A percentile compares a stretch with the other conserved stretches of the same genome.
Conservation (phyloP, 1,139 yeast genomes). For the Diutina siamensis region DNA sequence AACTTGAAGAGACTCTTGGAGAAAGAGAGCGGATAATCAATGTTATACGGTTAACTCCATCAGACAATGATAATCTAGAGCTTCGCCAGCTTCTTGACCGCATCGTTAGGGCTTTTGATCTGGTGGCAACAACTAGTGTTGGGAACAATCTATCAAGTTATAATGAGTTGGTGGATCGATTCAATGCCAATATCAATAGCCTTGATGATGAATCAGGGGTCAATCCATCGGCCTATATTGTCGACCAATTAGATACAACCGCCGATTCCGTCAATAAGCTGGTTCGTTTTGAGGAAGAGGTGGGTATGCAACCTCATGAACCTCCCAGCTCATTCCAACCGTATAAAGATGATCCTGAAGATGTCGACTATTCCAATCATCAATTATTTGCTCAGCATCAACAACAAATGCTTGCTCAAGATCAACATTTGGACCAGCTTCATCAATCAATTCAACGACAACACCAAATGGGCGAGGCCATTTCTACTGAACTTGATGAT, state of each 20-base stretch:
- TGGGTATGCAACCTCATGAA: slow-evolving; percentile 10
- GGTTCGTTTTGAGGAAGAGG: slow-evolving; percentile 42
- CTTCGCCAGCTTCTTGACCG: slow-evolving; percentile 5
- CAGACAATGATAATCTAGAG: slow-evolving; percentile 1
- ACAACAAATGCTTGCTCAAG: slow-evolving; percentile 53
- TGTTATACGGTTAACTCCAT: not conserved
- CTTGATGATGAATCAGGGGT: not conserved
- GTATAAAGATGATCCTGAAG: slow-evolving; percentile 27
- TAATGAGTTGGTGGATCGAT: slow-evolving; percentile 11
- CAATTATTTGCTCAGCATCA: slow-evolving; percentile 59
- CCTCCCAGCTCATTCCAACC: slow-evolving; percentile 26
- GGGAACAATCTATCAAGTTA: not conserved
- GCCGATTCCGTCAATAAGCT: slow-evolving; percentile 20
- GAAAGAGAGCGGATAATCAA: slow-evolving; percentile 7
- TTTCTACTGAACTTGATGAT: slow-evolving; percentile 55
- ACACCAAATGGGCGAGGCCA: slow-evolving; percentile 50
- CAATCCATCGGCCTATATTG: not conserved
- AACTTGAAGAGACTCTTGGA: slow-evolving; percentile 24
- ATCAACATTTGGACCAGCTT: slow-evolving; percentile 43
- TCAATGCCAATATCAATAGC: slow-evolving; percentile 8
- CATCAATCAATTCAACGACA: slow-evolving; percentile 56
- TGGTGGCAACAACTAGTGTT: not conserved
- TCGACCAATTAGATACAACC: not conserved
- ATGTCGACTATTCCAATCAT: slow-evolving; percentile 26
- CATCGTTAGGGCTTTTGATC: not conserved